A percentile compares a stretch with the other conserved stretches of the same genome.
These are phyloP conservation scores for Kazachstania viticola DNA, from an alignment of 805 yeast species.

Conservation along the genomic window DNA sequence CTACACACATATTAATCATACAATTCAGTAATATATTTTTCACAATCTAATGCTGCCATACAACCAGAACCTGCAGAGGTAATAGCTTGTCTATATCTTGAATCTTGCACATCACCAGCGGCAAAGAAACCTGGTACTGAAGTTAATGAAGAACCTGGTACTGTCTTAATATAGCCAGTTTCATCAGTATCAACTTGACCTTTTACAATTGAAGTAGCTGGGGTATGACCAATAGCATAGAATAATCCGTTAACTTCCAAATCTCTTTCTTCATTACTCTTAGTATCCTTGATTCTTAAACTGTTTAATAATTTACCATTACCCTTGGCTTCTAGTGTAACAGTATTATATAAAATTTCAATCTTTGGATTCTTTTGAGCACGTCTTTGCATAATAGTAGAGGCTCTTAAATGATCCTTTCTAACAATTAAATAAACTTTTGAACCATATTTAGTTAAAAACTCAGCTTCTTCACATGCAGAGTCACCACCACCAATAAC, in stretches of 20 bases:
- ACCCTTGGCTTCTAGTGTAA: conserved; percentile 82
- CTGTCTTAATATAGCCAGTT: conserved; percentile 78
- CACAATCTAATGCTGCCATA: conserved; percentile 97
- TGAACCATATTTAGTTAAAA: conserved; percentile 94
- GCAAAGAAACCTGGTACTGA: conserved; percentile 88
- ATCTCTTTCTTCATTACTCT: conserved; percentile 56
- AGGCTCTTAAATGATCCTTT: conserved; percentile 89
- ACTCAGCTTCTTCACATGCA: conserved; percentile 97
- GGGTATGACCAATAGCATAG: conserved; percentile 96
- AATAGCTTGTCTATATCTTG: conserved; percentile 94
- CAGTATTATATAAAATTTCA: conserved; percentile 82
- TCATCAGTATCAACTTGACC: conserved; percentile 77
- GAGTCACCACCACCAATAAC: conserved; percentile 99
- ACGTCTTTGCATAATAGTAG: conserved; percentile 94
- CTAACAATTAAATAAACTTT: conserved; percentile 90
- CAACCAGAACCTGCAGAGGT: conserved; percentile 99
- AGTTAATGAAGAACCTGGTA: conserved; percentile 81
- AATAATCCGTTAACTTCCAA: conserved; percentile 82
- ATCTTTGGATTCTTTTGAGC: conserved; percentile 74
- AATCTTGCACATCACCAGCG: conserved; percentile 98
- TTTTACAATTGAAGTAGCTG: conserved; percentile 77
- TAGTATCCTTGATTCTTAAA: conserved; percentile 56
- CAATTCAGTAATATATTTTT: conserved; percentile 63
- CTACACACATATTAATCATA: too few relatives aligned
- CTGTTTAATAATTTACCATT: conserved; percentile 71